Evolutionary conservation across 2,329 filamentous ascomycete genomes (phyloP), one percentile per base, ranked within the genome.

Genomic region (Hypoxylon sp.): DNA sequence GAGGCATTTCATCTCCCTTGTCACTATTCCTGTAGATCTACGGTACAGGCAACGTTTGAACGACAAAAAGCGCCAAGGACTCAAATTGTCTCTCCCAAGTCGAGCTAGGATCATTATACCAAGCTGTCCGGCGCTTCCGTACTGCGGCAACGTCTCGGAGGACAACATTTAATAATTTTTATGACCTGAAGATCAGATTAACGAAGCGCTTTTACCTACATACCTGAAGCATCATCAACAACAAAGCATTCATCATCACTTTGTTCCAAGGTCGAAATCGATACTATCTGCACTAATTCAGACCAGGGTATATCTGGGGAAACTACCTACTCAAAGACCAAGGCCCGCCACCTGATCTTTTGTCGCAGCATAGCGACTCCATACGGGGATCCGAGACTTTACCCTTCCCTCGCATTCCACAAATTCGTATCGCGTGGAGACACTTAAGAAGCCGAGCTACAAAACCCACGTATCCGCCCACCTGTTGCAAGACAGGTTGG

Each of bases 401-500:
- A 63, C 73, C 73, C 68, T 72, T 74, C 71, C 70, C 68, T 71
- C 70, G 59, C 72, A 74, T 74, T 73, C 73, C 73, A 73, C 69
- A 71, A 70, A 66, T 74, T 76, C 75, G 75, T 76, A 75, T 75
- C 72, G 71, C 72, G 68, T 72, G 72, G 68, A 69, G 68, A 69
- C 68, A 36, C 60, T 56, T 52, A 49, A 63, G 41, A 50, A 63
- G 61, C 66, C 71, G 71, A 75, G 74, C 74, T 75, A 75, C 74
- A 75, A 75, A 75, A 74, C 74, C 70, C 72, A 60, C 64, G 61
- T 72, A 68, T 65, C 72, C 68, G 70, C 73, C 74, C 63, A 69
- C 66, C 65, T 71, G 63, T 63, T 68, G 53, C 68, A 21, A 68
- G 63, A 61, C 62, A 64, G 63, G 58, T 52, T 30, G 56, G 58